Conservation (phyloP, 2,329 filamentous ascomycete genomes). For the Xylariaceae sp. region DNA sequence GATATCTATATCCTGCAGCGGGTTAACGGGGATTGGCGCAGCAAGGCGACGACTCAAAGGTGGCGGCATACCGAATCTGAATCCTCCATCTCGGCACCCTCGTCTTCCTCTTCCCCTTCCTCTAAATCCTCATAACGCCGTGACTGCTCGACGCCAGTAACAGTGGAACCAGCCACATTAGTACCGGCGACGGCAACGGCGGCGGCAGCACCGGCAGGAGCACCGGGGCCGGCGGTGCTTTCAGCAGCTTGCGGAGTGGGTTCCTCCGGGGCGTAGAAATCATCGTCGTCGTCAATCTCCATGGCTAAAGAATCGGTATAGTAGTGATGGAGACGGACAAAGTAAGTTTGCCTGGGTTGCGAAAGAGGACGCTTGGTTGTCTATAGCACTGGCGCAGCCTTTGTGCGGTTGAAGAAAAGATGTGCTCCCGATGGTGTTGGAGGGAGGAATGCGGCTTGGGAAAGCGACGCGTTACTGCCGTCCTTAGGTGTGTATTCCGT, state of each 20-base stretch:
- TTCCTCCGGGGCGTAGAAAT: constrained; percentile 61
- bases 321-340: neutral
- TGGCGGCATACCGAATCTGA: constrained; percentile 46
- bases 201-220: constrained; percentile 1
- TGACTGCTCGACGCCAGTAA: constrained; percentile 24
- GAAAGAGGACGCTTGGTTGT: neutral
- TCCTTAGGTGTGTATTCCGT: neutral
- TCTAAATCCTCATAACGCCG: constrained; percentile 50
- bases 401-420: too few species aligned
- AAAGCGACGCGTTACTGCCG: neutral
- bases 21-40: constrained; percentile 2
- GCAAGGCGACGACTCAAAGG: neutral
- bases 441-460: neutral
- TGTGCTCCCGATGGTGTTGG: too few species aligned
- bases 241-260: constrained; percentile 30
- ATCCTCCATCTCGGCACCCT: constrained; percentile 55
- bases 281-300: constrained; percentile 64
- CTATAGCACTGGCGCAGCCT: neutral
- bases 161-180: neutral
- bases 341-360: too few species aligned
- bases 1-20: constrained; percentile 59
- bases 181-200: neutral
- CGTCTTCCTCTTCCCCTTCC: constrained; percentile 60
- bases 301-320: constrained; percentile 36
- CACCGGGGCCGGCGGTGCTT: constrained; percentile 3